Conservation (phyloP, 306 rosid genomes). For the Glycyrrhiza uralensis region DNA sequence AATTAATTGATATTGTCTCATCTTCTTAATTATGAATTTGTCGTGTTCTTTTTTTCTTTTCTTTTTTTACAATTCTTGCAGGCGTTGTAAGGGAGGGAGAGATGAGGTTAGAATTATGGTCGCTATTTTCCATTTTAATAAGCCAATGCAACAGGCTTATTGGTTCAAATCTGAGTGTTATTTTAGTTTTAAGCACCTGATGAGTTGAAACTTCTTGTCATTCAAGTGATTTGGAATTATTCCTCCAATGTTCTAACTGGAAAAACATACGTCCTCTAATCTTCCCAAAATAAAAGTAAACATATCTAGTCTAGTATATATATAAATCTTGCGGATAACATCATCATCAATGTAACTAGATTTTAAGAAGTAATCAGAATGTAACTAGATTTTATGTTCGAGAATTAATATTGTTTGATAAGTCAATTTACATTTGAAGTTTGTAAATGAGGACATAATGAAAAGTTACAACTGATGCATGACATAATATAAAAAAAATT, state of each 20-base stretch:
- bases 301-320: neutral
- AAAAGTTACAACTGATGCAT: too few species aligned
- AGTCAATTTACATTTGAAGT: too few species aligned
- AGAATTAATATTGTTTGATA: too few species aligned
- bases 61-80: neutral
- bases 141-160: slow-evolving; percentile 18
- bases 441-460: too few species aligned
- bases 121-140: slow-evolving; percentile 47
- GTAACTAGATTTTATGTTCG: too few species aligned
- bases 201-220: neutral
- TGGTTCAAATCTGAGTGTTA: neutral
- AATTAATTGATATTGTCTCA: slow-evolving; percentile 19
- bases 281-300: neutral
- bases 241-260: too few species aligned
- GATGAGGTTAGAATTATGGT: slow-evolving; percentile 43
- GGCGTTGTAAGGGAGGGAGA: slow-evolving; percentile 41
- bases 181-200: neutral
- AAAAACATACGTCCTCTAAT: too few species aligned
- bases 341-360: too few species aligned
- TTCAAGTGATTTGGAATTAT: neutral
- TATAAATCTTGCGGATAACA: too few species aligned
- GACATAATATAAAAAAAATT: too few species aligned
- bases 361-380: too few species aligned
- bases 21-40: slow-evolving; percentile 44
- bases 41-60: slow-evolving; percentile 31